Conservation (phyloP, 345 rosid species). For the Citrus australasica region DNA sequence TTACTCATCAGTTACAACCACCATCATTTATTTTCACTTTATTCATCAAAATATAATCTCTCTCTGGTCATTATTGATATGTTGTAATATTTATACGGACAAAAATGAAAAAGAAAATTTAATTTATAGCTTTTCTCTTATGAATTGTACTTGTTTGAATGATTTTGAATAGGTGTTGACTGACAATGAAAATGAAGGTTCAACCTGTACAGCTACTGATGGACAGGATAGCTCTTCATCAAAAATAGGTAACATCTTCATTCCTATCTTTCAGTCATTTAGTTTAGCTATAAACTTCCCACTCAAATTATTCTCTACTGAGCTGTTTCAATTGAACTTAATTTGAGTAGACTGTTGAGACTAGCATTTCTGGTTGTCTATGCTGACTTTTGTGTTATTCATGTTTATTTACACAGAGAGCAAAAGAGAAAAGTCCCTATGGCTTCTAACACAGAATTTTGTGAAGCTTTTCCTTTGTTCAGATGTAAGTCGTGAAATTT, state of each 20-base stretch:
- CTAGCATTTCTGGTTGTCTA: neutral
- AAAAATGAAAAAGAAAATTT: neutral
- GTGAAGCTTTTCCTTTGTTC: slow-evolving; percentile 84
- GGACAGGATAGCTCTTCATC: slow-evolving; percentile 48
- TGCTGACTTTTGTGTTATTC: neutral
- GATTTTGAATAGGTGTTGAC: slow-evolving; percentile 30
- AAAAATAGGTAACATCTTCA: slow-evolving; percentile 45
- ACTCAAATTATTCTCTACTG: neutral
- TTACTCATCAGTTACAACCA: neutral
- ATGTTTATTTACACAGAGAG: slow-evolving; percentile 30
- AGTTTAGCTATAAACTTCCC: neutral
- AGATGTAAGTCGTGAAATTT: slow-evolving; percentile 45
- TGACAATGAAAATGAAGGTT: slow-evolving; percentile 37
- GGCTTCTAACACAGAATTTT: slow-evolving; percentile 70
- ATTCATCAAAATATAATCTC: neutral
- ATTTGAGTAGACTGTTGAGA: neutral
- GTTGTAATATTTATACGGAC: neutral
- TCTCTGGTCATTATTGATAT: neutral
- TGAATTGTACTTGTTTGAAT: neutral
- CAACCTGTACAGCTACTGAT: slow-evolving; percentile 32
- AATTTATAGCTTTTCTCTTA: neutral
- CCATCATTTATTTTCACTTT: neutral
- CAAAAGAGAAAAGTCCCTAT: slow-evolving; percentile 67
- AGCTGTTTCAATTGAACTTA: neutral
- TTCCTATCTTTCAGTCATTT: slow-evolving; percentile 1